Conservation (phyloP, 495 filamentous ascomycete species). For the Penicillium canescens region DNA sequence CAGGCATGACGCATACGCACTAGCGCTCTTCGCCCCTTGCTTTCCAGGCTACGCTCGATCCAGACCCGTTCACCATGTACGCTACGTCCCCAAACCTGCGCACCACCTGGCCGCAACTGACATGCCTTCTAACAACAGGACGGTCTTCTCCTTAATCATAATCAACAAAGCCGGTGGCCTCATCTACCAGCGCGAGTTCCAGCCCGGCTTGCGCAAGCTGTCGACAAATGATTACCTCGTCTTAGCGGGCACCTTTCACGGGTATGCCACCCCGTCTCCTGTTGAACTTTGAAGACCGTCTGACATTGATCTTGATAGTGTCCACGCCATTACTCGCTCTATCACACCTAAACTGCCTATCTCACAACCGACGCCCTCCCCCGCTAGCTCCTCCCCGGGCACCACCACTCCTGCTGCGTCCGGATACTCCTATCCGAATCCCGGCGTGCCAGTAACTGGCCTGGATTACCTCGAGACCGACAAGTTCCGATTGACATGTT, state of each 20-base stretch:
- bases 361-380: slow-evolving; percentile 30
- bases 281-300: background rate
- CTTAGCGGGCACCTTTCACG: slow-evolving; percentile 97
- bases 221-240: slow-evolving; percentile 94
- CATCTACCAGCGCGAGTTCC: slow-evolving; percentile 92
- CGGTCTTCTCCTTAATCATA: slow-evolving; percentile 89
- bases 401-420: slow-evolving; percentile 26
- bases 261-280: slow-evolving; percentile 47
- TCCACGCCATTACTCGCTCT: slow-evolving; percentile 88
- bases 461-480: slow-evolving; percentile 90
- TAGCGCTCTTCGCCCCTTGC: slow-evolving; percentile 5
- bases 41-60: slow-evolving; percentile 12
- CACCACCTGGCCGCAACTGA: slow-evolving; percentile 13
- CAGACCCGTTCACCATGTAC: slow-evolving; percentile 20
- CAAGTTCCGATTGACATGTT: slow-evolving; percentile 91
- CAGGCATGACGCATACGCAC: slow-evolving; percentile 10
- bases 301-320: slow-evolving; percentile 32
- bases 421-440: slow-evolving; percentile 46
- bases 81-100: background rate
- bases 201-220: slow-evolving; percentile 78
- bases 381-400: slow-evolving; percentile 25
- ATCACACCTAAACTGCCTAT: slow-evolving; percentile 60
- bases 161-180: slow-evolving; percentile 98
- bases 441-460: slow-evolving; percentile 55
- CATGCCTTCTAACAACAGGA: slow-evolving; percentile 54